phyloP scores from a whole-genome alignment of 2,329 filamentous ascomycete species.

The Fusarium transvaalense region DNA sequence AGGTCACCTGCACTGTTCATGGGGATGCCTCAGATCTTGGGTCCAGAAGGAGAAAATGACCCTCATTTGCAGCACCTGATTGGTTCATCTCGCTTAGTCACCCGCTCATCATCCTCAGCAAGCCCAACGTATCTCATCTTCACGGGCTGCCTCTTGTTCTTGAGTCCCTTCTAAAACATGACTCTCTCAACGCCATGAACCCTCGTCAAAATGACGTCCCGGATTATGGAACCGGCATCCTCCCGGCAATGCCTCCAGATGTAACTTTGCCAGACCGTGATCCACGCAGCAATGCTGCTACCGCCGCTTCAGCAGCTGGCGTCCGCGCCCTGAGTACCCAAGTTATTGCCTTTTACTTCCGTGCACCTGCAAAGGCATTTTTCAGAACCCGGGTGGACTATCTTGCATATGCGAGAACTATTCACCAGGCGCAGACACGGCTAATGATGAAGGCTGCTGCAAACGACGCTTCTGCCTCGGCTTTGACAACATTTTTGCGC shows the following conservation, averaged over 20 bases:
- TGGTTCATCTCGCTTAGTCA: constrained; percentile 45
- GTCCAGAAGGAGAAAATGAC: constrained; percentile 14
- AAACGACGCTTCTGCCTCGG: constrained; percentile 52
- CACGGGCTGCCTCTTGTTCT: constrained; percentile 1
- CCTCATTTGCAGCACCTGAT: constrained; percentile 24
- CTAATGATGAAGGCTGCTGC: constrained; percentile 54
- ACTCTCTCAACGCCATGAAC: constrained; percentile 52
- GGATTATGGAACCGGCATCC: constrained; percentile 51
- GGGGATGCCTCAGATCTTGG: constrained; percentile 33
- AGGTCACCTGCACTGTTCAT: constrained; percentile 20
- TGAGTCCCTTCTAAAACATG: constrained; percentile 45
- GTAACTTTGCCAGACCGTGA: constrained; percentile 59
- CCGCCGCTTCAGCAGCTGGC: constrained; percentile 85
- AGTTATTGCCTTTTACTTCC: constrained; percentile 89
- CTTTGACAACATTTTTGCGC: constrained; percentile 51
- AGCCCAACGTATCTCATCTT: constrained; percentile 12
- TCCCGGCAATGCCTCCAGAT: constrained; percentile 61
- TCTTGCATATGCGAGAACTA: constrained; percentile 67
- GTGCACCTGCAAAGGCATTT: constrained; percentile 91
- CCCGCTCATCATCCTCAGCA: constrained; percentile 6
- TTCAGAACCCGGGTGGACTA: constrained; percentile 93
- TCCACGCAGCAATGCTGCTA: constrained; percentile 67
- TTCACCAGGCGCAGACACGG: constrained; percentile 62
- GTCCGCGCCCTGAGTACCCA: constrained; percentile 87
- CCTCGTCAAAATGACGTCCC: constrained; percentile 52